Evolutionary conservation across 176 grass and related monocot species (phyloP), one percentile per base, ranked within the genome.

Genomic region (Paspalum notatum): DNA sequence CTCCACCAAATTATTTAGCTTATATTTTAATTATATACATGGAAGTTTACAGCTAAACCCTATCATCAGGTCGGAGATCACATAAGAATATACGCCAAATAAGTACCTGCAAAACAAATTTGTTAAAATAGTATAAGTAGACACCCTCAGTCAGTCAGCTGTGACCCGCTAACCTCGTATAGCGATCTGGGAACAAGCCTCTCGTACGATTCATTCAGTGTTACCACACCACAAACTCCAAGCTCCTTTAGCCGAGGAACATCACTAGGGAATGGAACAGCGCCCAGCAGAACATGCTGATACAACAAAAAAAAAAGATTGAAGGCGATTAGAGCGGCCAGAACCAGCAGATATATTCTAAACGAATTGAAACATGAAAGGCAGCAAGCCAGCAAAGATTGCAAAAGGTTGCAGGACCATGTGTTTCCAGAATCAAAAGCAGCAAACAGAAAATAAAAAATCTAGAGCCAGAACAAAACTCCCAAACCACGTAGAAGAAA

Each of bases 151-250:
- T 43, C 62, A 46, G 9, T 80, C 13, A 81, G 56, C 5, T 72
- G 27, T 38, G 12, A 74, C 12, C 12, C 4, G 55, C 71, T 21
- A 82, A 98, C 96, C 85, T 85, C 72, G 52, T 98, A 98, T n/a
- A 98, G 62, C 25, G 86, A 89, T 47, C 55, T 73, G 53, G 96
- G 90, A 41, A 98, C 96, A 26, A 98, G 90, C 50, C 92, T 91
- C 87, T 98, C 96, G 62, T 95, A 98, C 18, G 92, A 94, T 79
- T 98, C 92, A 50, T 98, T 98, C 49, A 98, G 54, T 72, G 96
- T 98, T 51, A 98, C 88, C 12, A 98, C 92, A 26, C 96, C 92
- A 37, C 80, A 83, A 80, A 98, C 96, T 82, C 96, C 92, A 71
- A 98, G 88, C 73, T 85, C 68, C 86, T 95, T 91, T 62, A 98